Evolutionary conservation across 192 early-diverging fungal species (phyloP).

Genomic region (Coemansia sp.): DNA sequence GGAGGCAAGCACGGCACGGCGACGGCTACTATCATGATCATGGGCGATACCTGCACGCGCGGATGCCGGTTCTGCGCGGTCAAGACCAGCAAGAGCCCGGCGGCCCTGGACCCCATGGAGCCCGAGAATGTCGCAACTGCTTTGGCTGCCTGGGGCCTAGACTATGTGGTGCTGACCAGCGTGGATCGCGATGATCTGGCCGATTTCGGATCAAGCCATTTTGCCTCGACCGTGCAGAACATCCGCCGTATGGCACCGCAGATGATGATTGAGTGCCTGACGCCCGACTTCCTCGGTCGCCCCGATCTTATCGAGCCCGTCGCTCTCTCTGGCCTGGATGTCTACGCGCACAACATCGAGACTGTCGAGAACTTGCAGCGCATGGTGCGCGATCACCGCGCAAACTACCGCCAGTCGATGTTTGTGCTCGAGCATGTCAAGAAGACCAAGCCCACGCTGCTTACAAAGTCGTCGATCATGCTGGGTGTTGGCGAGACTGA

Average conservation of each 20-base stretch:
- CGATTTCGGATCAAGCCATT: conserved; percentile 91
- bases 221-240: conserved; percentile 84
- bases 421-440: conserved; percentile 87
- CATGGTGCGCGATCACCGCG: conserved; percentile 89
- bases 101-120: conserved; percentile 81
- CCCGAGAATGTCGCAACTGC: conserved; percentile 92
- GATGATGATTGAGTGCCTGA: conserved; percentile 94
- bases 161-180: conserved; percentile 96
- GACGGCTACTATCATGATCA: conserved; percentile 98
- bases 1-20: conserved; percentile 92
- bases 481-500: conserved; percentile 95
- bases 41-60: conserved; percentile 97
- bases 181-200: conserved; percentile 95
- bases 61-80: conserved; percentile 98
- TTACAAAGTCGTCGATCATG: conserved; percentile 99
- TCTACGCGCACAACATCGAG: conserved; percentile 98
- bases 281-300: conserved; percentile 87
- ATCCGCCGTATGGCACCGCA: conserved; percentile 86
- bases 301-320: conserved; percentile 74
- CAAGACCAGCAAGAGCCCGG: conserved; percentile 86
- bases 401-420: conserved; percentile 88
- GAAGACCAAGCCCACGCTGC: conserved; percentile 64
- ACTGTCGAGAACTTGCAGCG: conserved; percentile 87
- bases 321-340: conserved; percentile 90
- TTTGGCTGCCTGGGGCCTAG: conserved; percentile 90